Percentiles rank a stretch among this genome's conserved stretches.
Evolutionary conservation across 306 rosid species (phyloP).

Genomic region (Aeschynomene evenia): DNA sequence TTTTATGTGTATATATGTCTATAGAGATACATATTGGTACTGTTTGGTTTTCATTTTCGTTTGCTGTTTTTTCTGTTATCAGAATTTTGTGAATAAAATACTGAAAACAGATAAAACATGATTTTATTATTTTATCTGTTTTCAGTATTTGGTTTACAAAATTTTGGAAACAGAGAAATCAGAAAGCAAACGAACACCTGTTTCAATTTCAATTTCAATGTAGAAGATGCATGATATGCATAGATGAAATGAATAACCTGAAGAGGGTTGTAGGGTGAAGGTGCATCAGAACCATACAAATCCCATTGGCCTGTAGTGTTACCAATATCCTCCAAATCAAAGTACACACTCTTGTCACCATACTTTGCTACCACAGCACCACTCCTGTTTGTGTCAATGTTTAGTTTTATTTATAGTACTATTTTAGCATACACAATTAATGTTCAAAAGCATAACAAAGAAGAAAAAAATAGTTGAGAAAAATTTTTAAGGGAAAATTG

Average conservation of each 20-base stretch:
- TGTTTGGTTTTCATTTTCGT: no score
- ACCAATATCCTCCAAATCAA: slow-evolving; percentile 77
- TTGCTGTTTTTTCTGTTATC: no score
- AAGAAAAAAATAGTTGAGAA: no score
- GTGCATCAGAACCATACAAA: slow-evolving; percentile 83
- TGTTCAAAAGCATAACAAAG: not conserved
- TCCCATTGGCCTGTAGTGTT: slow-evolving; percentile 93
- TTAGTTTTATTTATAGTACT: not conserved
- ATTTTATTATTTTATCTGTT: no score
- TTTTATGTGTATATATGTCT: not conserved
- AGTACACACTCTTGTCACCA: slow-evolving; percentile 84
- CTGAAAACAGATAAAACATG: no score
- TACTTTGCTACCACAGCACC: slow-evolving; percentile 81
- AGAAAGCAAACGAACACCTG: no score
- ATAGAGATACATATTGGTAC: not conserved
- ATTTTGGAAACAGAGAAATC: no score
- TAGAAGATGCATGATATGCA: not conserved
- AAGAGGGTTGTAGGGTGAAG: slow-evolving; percentile 83
- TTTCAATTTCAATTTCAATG: no score
- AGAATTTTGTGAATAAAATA: no score
- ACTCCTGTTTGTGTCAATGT: slow-evolving; percentile 43
- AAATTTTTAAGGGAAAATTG: no score
- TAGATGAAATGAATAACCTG: slow-evolving; percentile 51
- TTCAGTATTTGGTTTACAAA: no score
- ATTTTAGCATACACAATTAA: not conserved